These are phyloP conservation scores for Dalechampia spathulata DNA, from an alignment of 441 rosid genomes.

Conservation along the genomic window DNA sequence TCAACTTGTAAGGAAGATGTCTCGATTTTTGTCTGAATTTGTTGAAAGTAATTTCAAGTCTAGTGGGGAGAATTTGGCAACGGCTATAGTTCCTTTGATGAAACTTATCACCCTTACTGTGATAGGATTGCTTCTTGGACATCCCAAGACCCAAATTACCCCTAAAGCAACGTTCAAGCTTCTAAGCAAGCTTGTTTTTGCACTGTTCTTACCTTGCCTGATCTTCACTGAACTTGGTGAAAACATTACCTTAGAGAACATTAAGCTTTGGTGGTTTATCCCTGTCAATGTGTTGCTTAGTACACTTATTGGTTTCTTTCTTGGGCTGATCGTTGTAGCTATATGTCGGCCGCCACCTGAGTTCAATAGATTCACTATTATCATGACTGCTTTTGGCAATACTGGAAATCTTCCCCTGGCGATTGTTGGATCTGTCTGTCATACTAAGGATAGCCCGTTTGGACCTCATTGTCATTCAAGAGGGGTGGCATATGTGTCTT, in stretches of 20 bases:
- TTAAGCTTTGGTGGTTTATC: conserved; percentile 77
- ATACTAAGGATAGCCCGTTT: conserved; percentile 51
- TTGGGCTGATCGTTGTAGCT: conserved; percentile 60
- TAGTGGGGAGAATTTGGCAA: conserved; percentile 33
- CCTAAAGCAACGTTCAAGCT: conserved; percentile 74
- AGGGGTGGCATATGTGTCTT: conserved; percentile 85
- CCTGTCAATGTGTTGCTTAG: conserved; percentile 78
- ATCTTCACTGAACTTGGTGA: conserved; percentile 88
- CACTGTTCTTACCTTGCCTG: conserved; percentile 79
- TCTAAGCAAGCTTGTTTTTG: conserved; percentile 87
- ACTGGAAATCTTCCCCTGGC: conserved; percentile 81
- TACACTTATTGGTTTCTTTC: conserved; percentile 49
- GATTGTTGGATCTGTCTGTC: conserved; percentile 80
- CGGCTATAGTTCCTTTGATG: conserved; percentile 62
- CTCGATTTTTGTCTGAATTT: conserved; percentile 17
- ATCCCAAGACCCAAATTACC: conserved; percentile 46
- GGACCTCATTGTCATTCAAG: conserved; percentile 57
- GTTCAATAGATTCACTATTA: conserved; percentile 63
- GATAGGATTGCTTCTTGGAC: conserved; percentile 76
- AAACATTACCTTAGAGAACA: conserved; percentile 48
- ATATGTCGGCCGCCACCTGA: conserved; percentile 76
- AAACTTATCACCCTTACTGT: conserved; percentile 60
- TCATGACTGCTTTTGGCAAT: conserved; percentile 89
- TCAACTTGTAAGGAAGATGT: conserved; percentile 29
- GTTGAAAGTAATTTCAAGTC: conserved; percentile 22